Evolutionary conservation across 805 yeast species (phyloP), one percentile per base, ranked within the genome.

Genomic region (Huiozyma naganishii): DNA sequence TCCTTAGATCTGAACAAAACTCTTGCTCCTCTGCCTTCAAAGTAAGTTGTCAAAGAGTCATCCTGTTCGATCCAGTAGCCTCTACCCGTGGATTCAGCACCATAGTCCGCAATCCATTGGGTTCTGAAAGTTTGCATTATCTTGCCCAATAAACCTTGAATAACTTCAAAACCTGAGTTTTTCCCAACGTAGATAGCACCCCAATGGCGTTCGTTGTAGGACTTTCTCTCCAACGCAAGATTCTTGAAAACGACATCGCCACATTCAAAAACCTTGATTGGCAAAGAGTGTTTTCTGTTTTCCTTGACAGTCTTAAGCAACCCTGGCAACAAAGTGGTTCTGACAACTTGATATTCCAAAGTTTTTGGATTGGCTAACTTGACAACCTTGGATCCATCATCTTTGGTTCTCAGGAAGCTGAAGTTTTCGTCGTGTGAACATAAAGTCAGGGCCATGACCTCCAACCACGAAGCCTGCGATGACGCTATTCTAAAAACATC

Each of bases 351-450:
- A 67, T 90, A 92, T 69, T 92, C 99, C 41, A 79, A 66, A 13
- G 98, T 92, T 72, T 92, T 92, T 48, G 99, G 99, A 66, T 92
- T 92, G 45, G 85, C 97, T 55, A 92, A 76, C 57, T 83, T 80
- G 44, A 92, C 97, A 30, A 88, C 97, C 41, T 67, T 69, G n/a
- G 78, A 75, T 54, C 73, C 74, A 55, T 84, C 87, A 63, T 90
- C 97, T 36, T 59, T 60, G 41, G 73, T 71, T 62, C 86, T 80
- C 61, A 92, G 73, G 70, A 77, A 89, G 62, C 77, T 81, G 75
- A 88, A 92, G 70, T 92, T 92, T 72, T 92, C 99, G 62, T 89
- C 96, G 53, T 89, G 96, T 30, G 97, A 89, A 63, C 96, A 85
- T 59, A 92, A 72, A 27, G 97, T 92, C 62, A 92, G 75, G 36